These are phyloP conservation scores for Zygosaccharomyces bailii DNA, from an alignment of 805 yeast species.

Conservation along the genomic window DNA sequence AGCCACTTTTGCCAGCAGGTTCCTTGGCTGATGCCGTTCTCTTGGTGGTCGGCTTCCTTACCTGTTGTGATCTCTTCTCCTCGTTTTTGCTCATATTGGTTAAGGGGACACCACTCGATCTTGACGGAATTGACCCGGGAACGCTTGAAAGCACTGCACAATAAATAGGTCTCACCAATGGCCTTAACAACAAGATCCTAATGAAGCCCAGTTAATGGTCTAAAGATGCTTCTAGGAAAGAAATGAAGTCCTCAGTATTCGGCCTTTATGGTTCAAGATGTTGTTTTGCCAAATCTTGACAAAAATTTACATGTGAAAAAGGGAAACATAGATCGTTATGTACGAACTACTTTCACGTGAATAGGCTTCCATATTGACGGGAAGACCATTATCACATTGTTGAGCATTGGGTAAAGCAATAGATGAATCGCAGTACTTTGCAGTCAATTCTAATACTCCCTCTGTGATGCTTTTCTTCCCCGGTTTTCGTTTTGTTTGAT, in stretches of 20 bases:
- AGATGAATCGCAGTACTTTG: not conserved
- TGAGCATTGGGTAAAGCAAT: not conserved
- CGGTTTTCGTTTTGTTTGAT: not conserved
- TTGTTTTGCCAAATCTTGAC: not conserved
- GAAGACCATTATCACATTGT: no score
- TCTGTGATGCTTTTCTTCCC: not conserved
- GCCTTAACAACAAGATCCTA: not conserved
- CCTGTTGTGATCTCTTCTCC: constrained; percentile 3
- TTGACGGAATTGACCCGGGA: not conserved
- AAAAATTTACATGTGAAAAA: not conserved
- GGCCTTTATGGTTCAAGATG: not conserved
- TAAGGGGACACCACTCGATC: constrained; percentile 5
- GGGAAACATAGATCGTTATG: not conserved
- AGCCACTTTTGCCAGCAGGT: not conserved
- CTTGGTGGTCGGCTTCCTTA: not conserved
- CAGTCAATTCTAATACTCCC: not conserved
- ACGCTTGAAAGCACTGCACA: not conserved
- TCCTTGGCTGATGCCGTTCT: not conserved
- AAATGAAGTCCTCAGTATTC: not conserved
- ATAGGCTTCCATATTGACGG: not conserved
- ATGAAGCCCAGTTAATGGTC: not conserved
- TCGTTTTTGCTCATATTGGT: constrained; percentile 5
- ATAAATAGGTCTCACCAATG: not conserved
- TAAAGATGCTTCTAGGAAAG: not conserved
- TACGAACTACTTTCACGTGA: not conserved